Conservation (phyloP, 805 yeast species). For the Citeromyces matritensis region DNA sequence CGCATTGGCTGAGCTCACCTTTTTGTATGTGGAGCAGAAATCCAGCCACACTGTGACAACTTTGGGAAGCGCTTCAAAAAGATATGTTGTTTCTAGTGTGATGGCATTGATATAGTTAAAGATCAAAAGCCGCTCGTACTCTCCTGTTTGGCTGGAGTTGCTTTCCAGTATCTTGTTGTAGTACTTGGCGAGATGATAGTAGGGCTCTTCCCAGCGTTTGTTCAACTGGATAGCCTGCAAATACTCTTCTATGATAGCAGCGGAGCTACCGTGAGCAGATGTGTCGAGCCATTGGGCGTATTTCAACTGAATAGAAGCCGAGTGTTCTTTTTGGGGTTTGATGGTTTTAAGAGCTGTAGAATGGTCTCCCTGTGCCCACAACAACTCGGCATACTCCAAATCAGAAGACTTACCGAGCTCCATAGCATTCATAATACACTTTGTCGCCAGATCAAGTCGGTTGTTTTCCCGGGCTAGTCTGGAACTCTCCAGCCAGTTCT, state of each 20-base stretch:
- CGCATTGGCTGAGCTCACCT: slow-evolving; percentile 11
- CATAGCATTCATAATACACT: slow-evolving; percentile 48
- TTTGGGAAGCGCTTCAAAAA: slow-evolving; percentile 71
- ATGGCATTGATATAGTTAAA: slow-evolving; percentile 43
- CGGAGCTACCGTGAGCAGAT: slow-evolving; percentile 72
- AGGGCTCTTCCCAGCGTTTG: slow-evolving; percentile 60
- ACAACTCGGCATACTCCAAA: slow-evolving; percentile 62
- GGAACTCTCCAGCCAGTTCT: slow-evolving; percentile 45
- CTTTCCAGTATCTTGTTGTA: slow-evolving; percentile 67
- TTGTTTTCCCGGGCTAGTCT: slow-evolving; percentile 51
- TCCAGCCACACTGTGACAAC: slow-evolving; percentile 88
- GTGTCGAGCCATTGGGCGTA: slow-evolving; percentile 82
- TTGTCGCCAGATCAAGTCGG: slow-evolving; percentile 59
- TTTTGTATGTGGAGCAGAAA: slow-evolving; percentile 28
- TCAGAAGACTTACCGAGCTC: slow-evolving; percentile 32
- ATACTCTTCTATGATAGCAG: slow-evolving; percentile 59
- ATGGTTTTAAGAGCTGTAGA: slow-evolving; percentile 57
- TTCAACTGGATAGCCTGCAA: slow-evolving; percentile 38
- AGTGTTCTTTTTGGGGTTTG: slow-evolving; percentile 2
- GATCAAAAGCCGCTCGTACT: slow-evolving; percentile 39
- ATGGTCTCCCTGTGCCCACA: slow-evolving; percentile 85
- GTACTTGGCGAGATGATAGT: slow-evolving; percentile 67
- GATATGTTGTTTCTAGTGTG: slow-evolving; percentile 43
- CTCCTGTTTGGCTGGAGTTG: slow-evolving; percentile 16
- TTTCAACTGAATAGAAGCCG: slow-evolving; percentile 43